A percentile compares a stretch with the other conserved stretches of the same genome.
Conservation (phyloP, 352 stramenopile species). For the Globisporangium spiculum region DNA sequence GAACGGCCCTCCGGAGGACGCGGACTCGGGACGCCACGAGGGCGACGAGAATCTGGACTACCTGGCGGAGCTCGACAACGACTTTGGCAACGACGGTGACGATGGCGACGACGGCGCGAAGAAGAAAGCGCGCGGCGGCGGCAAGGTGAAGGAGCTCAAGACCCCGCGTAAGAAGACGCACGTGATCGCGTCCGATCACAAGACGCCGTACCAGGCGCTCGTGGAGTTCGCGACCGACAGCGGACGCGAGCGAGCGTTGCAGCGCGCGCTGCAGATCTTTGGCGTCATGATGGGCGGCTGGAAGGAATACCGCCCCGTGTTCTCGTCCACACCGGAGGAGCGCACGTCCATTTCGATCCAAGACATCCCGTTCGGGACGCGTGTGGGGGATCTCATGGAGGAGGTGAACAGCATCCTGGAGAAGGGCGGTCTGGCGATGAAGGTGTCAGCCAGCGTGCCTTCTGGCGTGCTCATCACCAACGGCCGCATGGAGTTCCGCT, state of each 20-base stretch:
- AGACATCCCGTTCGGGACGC: slow-evolving; percentile 76
- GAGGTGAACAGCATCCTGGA: slow-evolving; percentile 57
- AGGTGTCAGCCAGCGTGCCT: slow-evolving; percentile 52
- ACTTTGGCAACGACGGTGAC: slow-evolving; percentile 24
- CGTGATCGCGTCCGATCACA: slow-evolving; percentile 76
- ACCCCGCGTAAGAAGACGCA: slow-evolving; percentile 55
- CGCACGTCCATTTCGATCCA: slow-evolving; percentile 66
- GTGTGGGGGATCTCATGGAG: slow-evolving; percentile 48
- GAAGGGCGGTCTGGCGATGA: slow-evolving; percentile 41
- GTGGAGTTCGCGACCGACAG: slow-evolving; percentile 67
- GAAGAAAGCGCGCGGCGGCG: slow-evolving; percentile 18
- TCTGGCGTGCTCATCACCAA: slow-evolving; percentile 50
- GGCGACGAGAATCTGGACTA: slow-evolving; percentile 32
- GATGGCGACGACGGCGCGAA: slow-evolving; percentile 24
- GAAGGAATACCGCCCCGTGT: slow-evolving; percentile 82
- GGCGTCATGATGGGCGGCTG: slow-evolving; percentile 84
- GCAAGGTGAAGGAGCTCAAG: slow-evolving; percentile 28
- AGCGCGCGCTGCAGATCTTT: slow-evolving; percentile 83
- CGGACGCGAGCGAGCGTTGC: slow-evolving; percentile 52
- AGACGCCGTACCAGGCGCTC: slow-evolving; percentile 65
- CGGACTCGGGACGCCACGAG: slow-evolving; percentile 14
- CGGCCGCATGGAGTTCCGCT: slow-evolving; percentile 70
- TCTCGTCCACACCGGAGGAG: slow-evolving; percentile 47
- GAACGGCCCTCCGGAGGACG: slow-evolving; percentile 50
- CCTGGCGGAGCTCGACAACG: slow-evolving; percentile 28